A percentile compares a stretch with the other conserved stretches of the same genome.
Evolutionary conservation across 371 early-diverging fungal species (phyloP).

Genomic region (Mortierella sp.): DNA sequence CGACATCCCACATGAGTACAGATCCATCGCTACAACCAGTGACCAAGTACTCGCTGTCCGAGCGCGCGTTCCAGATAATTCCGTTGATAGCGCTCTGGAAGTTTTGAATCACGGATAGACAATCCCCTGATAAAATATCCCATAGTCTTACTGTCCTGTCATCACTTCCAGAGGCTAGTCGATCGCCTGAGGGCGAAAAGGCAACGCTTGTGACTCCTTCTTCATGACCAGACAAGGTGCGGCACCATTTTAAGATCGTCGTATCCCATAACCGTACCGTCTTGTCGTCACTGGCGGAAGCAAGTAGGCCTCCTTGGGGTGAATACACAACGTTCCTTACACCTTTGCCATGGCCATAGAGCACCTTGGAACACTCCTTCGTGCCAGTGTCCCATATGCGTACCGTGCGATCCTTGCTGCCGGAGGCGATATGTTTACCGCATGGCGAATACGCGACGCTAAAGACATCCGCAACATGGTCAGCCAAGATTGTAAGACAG

Average conservation of each 20-base stretch:
- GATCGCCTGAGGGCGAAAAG: slow-evolving; percentile 1
- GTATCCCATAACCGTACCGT: too few relatives aligned
- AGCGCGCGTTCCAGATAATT: not conserved
- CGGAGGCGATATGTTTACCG: not conserved
- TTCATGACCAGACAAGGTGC: not conserved
- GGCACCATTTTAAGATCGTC: not conserved
- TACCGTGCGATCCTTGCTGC: not conserved
- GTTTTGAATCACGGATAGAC: slow-evolving; percentile 11
- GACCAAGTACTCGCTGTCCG: not conserved
- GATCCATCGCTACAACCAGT: not conserved
- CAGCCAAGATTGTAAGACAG: not conserved
- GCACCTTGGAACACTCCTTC: too few relatives aligned
- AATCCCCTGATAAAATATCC: not conserved
- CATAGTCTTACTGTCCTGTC: not conserved
- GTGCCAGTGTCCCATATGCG: too few relatives aligned
- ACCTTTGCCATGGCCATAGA: too few relatives aligned
- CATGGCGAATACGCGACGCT: not conserved
- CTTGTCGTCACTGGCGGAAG: too few relatives aligned
- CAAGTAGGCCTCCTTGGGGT: too few relatives aligned
- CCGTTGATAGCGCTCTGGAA: not conserved
- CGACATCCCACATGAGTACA: not conserved
- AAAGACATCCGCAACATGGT: not conserved
- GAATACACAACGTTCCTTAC: too few relatives aligned
- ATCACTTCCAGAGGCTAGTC: not conserved
- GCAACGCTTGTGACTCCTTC: not conserved